A percentile compares a stretch with the other conserved stretches of the same genome.
Evolutionary conservation across 257 asterid genomes (phyloP).

Genomic region (Perilla frutescens): DNA sequence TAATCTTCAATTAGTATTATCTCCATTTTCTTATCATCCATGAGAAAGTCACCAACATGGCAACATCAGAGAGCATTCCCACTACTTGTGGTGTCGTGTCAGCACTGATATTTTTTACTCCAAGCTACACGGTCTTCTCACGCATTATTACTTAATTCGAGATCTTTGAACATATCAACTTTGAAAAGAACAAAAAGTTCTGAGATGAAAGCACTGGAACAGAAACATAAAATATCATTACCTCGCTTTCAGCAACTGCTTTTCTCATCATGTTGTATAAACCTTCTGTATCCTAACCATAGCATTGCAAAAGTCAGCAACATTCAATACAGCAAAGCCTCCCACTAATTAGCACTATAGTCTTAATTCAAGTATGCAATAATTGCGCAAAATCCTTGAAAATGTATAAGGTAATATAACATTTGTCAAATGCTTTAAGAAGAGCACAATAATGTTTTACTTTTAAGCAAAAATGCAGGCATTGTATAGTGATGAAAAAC

Average conservation of each 20-base stretch:
- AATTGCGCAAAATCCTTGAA: conserved; percentile 27
- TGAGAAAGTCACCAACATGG: no score
- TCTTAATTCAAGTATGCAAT: conserved; percentile 39
- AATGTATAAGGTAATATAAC: conserved; percentile 24
- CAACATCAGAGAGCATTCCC: no score
- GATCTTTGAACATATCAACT: not conserved
- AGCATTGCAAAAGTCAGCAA: conserved; percentile 62
- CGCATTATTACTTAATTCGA: not conserved
- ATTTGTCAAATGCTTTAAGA: conserved; percentile 19
- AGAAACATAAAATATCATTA: conserved; percentile 34
- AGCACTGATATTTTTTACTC: not conserved
- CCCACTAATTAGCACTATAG: conserved; percentile 42
- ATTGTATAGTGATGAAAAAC: not conserved
- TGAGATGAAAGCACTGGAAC: conserved; percentile 3
- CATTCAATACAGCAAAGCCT: conserved; percentile 41
- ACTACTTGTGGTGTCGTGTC: not conserved
- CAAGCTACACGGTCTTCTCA: not conserved
- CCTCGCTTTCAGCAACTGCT: conserved; percentile 81
- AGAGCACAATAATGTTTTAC: not conserved
- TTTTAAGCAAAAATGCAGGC: not conserved
- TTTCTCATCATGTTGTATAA: conserved; percentile 69
- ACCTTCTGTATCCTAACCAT: conserved; percentile 74
- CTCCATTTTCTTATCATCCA: no score
- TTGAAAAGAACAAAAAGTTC: not conserved
- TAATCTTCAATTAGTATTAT: no score